phyloP scores from a whole-genome alignment of 768 basidiomycete genomes.

The Phanerodontia chrysosporium region DNA sequence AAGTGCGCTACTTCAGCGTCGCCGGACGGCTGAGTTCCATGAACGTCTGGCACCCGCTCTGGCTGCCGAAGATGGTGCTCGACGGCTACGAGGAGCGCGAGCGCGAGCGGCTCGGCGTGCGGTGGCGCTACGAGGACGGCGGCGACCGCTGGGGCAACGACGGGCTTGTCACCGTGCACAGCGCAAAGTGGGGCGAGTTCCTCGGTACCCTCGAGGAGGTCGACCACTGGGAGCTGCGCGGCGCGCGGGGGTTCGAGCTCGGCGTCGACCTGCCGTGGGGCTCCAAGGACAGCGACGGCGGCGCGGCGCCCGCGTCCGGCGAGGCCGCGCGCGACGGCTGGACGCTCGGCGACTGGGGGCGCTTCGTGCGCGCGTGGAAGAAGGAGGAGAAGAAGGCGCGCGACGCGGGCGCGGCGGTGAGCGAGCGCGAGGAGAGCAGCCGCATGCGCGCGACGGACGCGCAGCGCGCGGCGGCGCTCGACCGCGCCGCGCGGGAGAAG shows the following conservation, averaged over 20 bases:
- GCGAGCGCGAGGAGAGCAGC: conserved; percentile 17
- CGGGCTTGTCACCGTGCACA: conserved; percentile 86
- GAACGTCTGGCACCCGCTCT: conserved; percentile 89
- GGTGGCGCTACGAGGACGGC: conserved; percentile 21
- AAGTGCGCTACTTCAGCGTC: conserved; percentile 89
- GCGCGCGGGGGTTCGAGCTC: conserved; percentile 69
- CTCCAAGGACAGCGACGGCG: conserved; percentile 23
- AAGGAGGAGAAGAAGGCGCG: conserved; percentile 44
- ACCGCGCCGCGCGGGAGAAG: conserved; percentile 15
- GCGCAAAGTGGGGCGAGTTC: conserved; percentile 95
- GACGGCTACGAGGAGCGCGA: conserved; percentile 75
- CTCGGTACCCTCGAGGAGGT: conserved; percentile 84
- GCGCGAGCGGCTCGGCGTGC: conserved; percentile 36
- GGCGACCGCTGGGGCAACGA: conserved; percentile 76
- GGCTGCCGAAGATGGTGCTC: conserved; percentile 92
- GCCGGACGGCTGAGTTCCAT: conserved; percentile 69
- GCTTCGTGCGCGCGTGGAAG: conserved; percentile 59
- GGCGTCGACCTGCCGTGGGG: conserved; percentile 40
- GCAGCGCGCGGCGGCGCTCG: neutral
- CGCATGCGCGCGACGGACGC: conserved; percentile 2
- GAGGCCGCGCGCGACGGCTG: conserved; percentile 34
- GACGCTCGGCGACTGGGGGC: conserved; percentile 52
- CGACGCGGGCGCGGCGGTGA: conserved; percentile 30
- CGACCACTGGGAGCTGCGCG: conserved; percentile 97
- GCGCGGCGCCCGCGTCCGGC: conserved; percentile 15